Conservation (phyloP, 345 rosid genomes). For the Salix viminalis region DNA sequence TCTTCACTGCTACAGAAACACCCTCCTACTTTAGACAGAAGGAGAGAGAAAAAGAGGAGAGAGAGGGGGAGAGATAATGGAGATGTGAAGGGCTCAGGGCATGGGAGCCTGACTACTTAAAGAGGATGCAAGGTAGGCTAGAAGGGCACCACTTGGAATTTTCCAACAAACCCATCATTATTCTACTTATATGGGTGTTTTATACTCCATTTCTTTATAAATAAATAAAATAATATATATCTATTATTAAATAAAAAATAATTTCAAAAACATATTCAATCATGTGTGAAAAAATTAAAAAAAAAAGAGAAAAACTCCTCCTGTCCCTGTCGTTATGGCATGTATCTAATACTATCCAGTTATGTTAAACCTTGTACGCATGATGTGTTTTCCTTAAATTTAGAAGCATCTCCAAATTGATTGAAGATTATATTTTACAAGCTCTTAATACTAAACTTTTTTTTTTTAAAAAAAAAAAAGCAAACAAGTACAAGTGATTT, state of each 20-base stretch:
- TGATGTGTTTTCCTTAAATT: not conserved
- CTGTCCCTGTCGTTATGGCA: not conserved
- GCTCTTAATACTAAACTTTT: no score
- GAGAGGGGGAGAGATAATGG: not conserved
- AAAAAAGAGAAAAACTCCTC: no score
- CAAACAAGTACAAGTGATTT: not conserved
- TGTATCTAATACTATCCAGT: not conserved
- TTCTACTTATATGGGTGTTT: not conserved
- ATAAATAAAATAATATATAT: no score
- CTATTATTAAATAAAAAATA: no score
- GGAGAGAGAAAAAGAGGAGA: not conserved
- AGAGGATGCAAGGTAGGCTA: conserved; percentile 4
- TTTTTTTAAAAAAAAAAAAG: no score
- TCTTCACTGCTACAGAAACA: not conserved
- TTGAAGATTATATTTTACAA: not conserved
- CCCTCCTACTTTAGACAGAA: no score
- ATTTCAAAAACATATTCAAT: no score
- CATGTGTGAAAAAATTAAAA: not conserved
- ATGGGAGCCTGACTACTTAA: conserved; percentile 13
- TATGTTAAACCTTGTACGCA: not conserved
- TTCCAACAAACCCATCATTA: conserved; percentile 3
- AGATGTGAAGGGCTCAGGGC: not conserved
- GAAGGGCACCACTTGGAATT: conserved; percentile 8
- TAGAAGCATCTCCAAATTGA: not conserved
- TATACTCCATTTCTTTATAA: no score